Evolutionary conservation across 169 alveolate genomes (phyloP).

Genomic region (Cryptosporidium xiaoi): DNA sequence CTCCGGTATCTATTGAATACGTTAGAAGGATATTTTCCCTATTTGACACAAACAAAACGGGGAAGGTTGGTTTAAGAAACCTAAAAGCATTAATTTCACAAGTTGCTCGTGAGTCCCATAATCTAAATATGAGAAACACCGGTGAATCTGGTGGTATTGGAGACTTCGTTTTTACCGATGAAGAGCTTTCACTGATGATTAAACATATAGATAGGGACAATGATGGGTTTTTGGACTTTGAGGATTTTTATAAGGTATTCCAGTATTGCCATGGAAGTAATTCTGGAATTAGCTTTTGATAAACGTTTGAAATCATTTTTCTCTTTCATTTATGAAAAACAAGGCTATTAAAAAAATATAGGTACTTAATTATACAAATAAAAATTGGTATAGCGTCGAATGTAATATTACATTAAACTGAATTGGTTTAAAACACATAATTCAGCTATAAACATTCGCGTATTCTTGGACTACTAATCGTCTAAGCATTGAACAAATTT

Average conservation of each 20-base stretch:
- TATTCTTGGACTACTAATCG: too few species aligned
- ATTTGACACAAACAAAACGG: conserved; percentile 45
- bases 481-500: too few species aligned
- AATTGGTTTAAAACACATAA: too few species aligned
- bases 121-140: not conserved
- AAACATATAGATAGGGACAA: conserved; percentile 53
- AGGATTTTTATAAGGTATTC: conserved; percentile 65
- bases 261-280: conserved; percentile 51
- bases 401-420: too few species aligned
- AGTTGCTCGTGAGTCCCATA: conserved; percentile 32
- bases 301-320: too few species aligned
- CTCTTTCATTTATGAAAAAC: too few species aligned
- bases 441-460: too few species aligned
- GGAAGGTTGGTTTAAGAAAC: conserved; percentile 60
- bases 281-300: not conserved
- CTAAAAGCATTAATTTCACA: conserved; percentile 44
- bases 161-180: conserved; percentile 46
- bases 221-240: conserved; percentile 70
- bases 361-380: not conserved
- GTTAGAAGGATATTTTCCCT: conserved; percentile 45
- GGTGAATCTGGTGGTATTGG: not conserved
- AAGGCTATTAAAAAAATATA: too few species aligned
- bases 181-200: conserved; percentile 44
- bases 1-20: conserved; percentile 39
- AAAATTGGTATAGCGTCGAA: not conserved